Percentiles rank a stretch among this genome's conserved stretches.
Evolutionary conservation across 768 basidiomycete species (phyloP).

Genomic region (Fomitopsis serialis): DNA sequence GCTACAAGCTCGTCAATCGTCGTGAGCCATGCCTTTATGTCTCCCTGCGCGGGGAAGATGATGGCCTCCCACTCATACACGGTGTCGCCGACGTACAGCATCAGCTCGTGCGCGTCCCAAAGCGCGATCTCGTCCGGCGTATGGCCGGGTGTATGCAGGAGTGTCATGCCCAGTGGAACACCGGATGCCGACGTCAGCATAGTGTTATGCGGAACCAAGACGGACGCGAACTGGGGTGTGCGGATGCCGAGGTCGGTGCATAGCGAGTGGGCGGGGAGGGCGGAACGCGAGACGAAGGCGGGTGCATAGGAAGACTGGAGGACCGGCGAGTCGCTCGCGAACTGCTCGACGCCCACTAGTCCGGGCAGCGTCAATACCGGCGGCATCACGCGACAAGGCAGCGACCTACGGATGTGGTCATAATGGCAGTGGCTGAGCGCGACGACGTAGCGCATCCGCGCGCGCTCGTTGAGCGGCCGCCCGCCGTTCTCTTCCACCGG

Average conservation of each 20-base stretch:
- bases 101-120: conserved; percentile 42
- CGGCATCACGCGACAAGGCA: neutral
- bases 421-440: conserved; percentile 52
- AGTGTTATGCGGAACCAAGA: conserved; percentile 39
- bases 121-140: conserved; percentile 54
- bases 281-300: conserved; percentile 35
- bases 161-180: conserved; percentile 30
- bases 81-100: conserved; percentile 55
- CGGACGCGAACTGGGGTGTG: conserved; percentile 41
- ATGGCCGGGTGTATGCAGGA: conserved; percentile 55
- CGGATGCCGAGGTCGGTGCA: conserved; percentile 36
- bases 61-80: conserved; percentile 51
- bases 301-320: conserved; percentile 44
- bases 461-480: conserved; percentile 37
- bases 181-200: conserved; percentile 23
- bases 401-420: conserved; percentile 49
- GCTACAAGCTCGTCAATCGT: conserved; percentile 38
- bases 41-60: conserved; percentile 50
- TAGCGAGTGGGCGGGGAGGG: conserved; percentile 40
- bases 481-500: conserved; percentile 36
- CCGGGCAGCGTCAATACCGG: neutral
- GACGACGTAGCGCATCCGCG: conserved; percentile 39
- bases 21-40: conserved; percentile 44
- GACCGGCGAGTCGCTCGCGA: conserved; percentile 41
- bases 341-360: conserved; percentile 45